Percentiles rank a stretch among this genome's conserved stretches.
phyloP scores from a whole-genome alignment of 129 eudicot genomes.

The Artemisia tridentata region DNA sequence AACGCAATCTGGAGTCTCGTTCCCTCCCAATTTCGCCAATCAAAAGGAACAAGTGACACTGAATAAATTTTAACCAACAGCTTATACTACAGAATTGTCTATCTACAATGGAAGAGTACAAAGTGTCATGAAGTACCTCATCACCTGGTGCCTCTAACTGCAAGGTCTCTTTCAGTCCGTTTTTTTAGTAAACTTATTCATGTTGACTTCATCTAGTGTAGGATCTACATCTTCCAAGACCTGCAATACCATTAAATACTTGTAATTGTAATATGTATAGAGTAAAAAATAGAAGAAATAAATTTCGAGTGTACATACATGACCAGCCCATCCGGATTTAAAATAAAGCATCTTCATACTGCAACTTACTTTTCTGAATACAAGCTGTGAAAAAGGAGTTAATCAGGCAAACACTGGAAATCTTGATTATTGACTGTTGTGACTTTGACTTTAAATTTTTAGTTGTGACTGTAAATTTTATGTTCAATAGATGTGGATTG shows the following conservation, averaged over 20 bases:
- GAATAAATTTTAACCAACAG: not conserved
- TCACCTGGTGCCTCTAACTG: constrained; percentile 53
- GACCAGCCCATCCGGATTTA: constrained; percentile 78
- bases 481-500: too few species aligned
- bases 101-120: constrained; percentile 12
- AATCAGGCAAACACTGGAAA: not conserved
- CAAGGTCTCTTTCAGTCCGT: constrained; percentile 44
- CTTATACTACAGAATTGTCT: constrained; percentile 15
- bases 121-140: constrained; percentile 39
- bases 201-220: constrained; percentile 28
- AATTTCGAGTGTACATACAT: constrained; percentile 38
- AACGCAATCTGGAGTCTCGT: too few species aligned
- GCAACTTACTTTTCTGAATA: constrained; percentile 45
- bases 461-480: too few species aligned
- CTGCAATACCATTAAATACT: constrained; percentile 45
- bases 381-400: not conserved
- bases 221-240: constrained; percentile 46
- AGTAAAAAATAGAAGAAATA: constrained; percentile 19
- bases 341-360: constrained; percentile 65
- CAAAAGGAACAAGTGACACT: too few species aligned
- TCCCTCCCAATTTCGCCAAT: too few species aligned
- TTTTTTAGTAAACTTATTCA: constrained; percentile 29
- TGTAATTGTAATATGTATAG: constrained; percentile 8
- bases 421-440: not conserved
- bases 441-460: too few species aligned